Evolutionary conservation across 768 basidiomycete genomes (phyloP).

Genomic region (Leccinum rimulosum): DNA sequence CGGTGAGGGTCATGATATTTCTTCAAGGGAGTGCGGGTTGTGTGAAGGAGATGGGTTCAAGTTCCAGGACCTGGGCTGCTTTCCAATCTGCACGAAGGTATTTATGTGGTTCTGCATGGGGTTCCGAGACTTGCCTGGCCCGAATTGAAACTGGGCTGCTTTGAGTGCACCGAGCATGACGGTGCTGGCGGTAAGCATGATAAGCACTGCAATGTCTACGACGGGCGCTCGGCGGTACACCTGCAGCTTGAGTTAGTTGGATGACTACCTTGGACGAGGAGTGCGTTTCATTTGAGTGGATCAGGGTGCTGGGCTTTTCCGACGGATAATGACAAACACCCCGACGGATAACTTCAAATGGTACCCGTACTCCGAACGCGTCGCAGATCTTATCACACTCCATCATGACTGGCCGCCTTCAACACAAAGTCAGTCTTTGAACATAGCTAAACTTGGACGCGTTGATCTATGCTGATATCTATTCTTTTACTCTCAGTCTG

Average conservation of each 20-base stretch:
- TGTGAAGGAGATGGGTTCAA: not conserved
- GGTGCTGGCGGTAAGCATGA: not conserved
- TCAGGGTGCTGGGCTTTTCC: not conserved
- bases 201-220: constrained; percentile 1
- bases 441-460: not conserved
- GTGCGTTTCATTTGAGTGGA: not conserved
- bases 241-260: not conserved
- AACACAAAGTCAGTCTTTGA: constrained; percentile 50
- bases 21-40: constrained; percentile 11
- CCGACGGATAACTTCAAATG: not conserved
- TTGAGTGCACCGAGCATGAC: not conserved
- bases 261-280: not conserved
- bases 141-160: constrained; percentile 19
- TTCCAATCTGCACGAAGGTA: constrained; percentile 6
- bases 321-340: not conserved
- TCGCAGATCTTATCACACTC: constrained; percentile 1
- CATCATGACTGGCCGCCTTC: constrained; percentile 64
- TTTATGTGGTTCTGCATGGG: constrained; percentile 20
- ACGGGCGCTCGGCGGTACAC: not conserved
- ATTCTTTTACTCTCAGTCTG: constrained; percentile 44
- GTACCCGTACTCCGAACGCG: not conserved
- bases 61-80: not conserved
- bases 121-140: constrained; percentile 18
- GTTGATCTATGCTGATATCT: constrained; percentile 12
- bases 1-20: constrained; percentile 22